A percentile compares a stretch with the other conserved stretches of the same genome.
Evolutionary conservation across 352 stramenopile species (phyloP).

Genomic region (Globisporangium okanoganense): DNA sequence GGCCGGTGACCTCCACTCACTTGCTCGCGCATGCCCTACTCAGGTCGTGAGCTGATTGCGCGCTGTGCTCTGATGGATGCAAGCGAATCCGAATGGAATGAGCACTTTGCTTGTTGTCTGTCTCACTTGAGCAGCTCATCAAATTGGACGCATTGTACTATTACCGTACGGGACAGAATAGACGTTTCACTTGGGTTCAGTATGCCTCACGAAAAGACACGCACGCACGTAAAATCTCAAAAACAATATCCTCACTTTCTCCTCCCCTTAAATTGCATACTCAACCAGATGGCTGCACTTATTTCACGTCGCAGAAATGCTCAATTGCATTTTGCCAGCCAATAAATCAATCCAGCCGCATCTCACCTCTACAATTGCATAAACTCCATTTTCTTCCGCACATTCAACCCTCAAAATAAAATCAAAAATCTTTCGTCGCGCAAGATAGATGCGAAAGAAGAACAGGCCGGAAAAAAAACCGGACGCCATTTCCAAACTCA

Average conservation of each 20-base stretch:
- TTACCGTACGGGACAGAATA: neutral
- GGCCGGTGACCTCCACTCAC: neutral
- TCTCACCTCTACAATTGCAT: neutral
- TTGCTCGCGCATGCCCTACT: neutral
- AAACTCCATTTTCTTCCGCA: neutral
- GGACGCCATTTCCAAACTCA: neutral
- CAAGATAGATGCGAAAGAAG: constrained; percentile 1
- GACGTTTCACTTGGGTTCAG: neutral
- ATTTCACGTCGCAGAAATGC: neutral
- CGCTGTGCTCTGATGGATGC: neutral
- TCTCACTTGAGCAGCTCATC: neutral
- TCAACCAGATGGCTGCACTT: constrained; percentile 5
- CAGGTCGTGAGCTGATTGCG: neutral
- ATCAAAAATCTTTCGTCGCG: constrained; percentile 4
- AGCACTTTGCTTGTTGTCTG: neutral
- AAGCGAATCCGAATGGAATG: neutral
- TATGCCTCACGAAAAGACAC: constrained; percentile 7
- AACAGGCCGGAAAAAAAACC: neutral
- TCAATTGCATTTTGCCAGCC: neutral
- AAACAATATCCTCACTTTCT: no score
- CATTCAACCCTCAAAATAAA: neutral
- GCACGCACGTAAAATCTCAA: neutral
- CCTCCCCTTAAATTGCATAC: neutral
- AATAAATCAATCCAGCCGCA: neutral
- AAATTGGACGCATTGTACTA: no score